Conservation (phyloP, 2,329 filamentous ascomycete species). For the Cladosporium phlei region DNA sequence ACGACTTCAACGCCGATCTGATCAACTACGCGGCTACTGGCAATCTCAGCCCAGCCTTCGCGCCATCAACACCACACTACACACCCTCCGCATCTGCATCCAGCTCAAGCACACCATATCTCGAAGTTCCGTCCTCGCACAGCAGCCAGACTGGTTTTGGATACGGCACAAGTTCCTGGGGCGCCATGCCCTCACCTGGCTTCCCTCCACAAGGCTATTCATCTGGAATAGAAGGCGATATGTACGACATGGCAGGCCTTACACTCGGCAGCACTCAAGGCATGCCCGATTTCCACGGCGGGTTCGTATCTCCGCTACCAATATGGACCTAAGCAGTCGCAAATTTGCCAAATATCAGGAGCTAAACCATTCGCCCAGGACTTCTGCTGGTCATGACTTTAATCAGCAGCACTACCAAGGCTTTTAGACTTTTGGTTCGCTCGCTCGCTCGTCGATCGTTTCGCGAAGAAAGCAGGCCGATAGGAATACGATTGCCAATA, state of each 20-base stretch:
- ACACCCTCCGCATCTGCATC: conserved; percentile 24
- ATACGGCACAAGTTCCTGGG: conserved; percentile 29
- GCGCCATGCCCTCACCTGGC: conserved; percentile 30
- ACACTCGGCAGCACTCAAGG: conserved; percentile 12
- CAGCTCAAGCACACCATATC: conserved; percentile 33
- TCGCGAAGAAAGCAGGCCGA: too few relatives aligned
- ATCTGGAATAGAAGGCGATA: conserved; percentile 1
- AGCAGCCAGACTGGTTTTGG: conserved; percentile 25
- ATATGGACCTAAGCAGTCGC: conserved; percentile 29
- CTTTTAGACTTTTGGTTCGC: too few relatives aligned
- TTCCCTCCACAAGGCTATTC: conserved; percentile 31
- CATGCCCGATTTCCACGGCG: conserved; percentile 23
- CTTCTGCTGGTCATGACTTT: conserved; percentile 17
- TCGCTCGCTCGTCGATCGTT: too few relatives aligned
- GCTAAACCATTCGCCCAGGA: conserved; percentile 27
- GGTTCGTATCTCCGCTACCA: conserved; percentile 32
- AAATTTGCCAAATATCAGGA: conserved; percentile 15
- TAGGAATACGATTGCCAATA: too few relatives aligned
- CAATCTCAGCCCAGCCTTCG: conserved; percentile 48
- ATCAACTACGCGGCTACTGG: conserved; percentile 20
- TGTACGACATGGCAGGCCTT: conserved; percentile 11
- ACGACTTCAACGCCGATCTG: conserved; percentile 18
- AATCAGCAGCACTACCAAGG: conserved; percentile 15
- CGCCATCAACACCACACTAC: conserved; percentile 42
- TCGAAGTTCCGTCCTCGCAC: conserved; percentile 38